Conservation (phyloP, 2,329 filamentous ascomycete species). For the Fusarium denticulatum region DNA sequence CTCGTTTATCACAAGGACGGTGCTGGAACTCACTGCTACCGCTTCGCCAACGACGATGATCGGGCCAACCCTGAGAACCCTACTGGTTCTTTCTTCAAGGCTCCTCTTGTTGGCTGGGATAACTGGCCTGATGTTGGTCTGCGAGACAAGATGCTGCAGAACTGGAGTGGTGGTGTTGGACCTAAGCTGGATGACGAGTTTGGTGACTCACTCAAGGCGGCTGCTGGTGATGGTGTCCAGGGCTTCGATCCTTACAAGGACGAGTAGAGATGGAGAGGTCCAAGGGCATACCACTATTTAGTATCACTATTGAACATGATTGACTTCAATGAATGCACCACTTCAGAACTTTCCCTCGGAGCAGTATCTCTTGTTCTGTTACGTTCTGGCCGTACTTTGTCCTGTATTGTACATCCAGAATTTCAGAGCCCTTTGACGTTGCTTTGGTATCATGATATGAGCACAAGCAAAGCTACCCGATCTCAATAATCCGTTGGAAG, state of each 20-base stretch:
- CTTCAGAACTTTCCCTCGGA: accelerated
- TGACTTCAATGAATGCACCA: background rate
- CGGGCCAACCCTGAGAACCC: conserved; percentile 41
- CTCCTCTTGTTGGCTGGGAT: conserved; percentile 44
- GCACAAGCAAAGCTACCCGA: background rate
- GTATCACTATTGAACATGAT: background rate
- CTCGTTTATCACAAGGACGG: conserved; percentile 48
- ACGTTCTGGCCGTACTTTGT: background rate
- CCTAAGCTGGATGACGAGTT: conserved; percentile 46
- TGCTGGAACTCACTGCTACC: conserved; percentile 44
- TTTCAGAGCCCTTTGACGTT: background rate
- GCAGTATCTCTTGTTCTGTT: background rate
- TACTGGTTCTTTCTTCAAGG: conserved; percentile 37
- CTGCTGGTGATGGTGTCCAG: conserved; percentile 41
- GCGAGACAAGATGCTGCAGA: conserved; percentile 39
- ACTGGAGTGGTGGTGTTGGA: conserved; percentile 43
- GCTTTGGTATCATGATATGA: background rate
- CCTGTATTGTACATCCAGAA: too few species aligned
- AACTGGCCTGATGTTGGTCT: conserved; percentile 41
- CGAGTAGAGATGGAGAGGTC: background rate
- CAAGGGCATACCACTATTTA: background rate
- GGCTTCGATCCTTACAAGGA: conserved; percentile 44
- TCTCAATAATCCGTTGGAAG: background rate
- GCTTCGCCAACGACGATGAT: conserved; percentile 44
- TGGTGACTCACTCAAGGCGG: conserved; percentile 31